phyloP scores from a whole-genome alignment of 805 yeast species.

The Wickerhamomyces chambardii region DNA sequence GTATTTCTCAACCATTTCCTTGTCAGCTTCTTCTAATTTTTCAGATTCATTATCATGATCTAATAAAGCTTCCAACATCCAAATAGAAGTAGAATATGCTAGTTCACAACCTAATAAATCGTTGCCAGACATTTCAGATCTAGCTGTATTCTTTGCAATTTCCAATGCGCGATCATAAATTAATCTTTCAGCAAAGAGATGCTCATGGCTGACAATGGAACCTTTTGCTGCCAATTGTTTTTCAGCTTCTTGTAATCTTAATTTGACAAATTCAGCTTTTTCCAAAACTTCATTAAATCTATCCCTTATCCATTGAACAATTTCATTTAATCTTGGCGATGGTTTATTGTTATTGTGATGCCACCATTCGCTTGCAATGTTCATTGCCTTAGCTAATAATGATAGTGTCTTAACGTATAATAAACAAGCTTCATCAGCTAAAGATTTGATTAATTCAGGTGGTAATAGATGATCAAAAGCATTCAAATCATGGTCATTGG shows the following conservation, averaged over 20 bases:
- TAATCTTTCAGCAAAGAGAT: constrained; percentile 68
- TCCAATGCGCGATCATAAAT: constrained; percentile 92
- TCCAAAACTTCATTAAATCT: constrained; percentile 84
- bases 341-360: constrained; percentile 33
- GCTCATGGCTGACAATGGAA: constrained; percentile 5
- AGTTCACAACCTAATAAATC: constrained; percentile 74
- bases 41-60: constrained; percentile 33
- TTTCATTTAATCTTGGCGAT: constrained; percentile 42
- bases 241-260: constrained; percentile 44
- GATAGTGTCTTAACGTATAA: constrained; percentile 80
- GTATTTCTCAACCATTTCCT: constrained; percentile 68
- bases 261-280: constrained; percentile 72
- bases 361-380: constrained; percentile 90
- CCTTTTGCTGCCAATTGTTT: constrained; percentile 15
- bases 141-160: constrained; percentile 86
- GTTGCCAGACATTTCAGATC: constrained; percentile 64
- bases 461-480: constrained; percentile 30
- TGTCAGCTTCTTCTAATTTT: constrained; percentile 64
- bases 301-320: constrained; percentile 79
- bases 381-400: constrained; percentile 79
- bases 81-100: constrained; percentile 83
- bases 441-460: constrained; percentile 41
- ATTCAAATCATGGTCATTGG: constrained; percentile 3
- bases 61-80: constrained; percentile 89
- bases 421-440: constrained; percentile 82